These are phyloP conservation scores for Geotrichum europaeum DNA, from an alignment of 1,139 yeast species.

Conservation along the genomic window DNA sequence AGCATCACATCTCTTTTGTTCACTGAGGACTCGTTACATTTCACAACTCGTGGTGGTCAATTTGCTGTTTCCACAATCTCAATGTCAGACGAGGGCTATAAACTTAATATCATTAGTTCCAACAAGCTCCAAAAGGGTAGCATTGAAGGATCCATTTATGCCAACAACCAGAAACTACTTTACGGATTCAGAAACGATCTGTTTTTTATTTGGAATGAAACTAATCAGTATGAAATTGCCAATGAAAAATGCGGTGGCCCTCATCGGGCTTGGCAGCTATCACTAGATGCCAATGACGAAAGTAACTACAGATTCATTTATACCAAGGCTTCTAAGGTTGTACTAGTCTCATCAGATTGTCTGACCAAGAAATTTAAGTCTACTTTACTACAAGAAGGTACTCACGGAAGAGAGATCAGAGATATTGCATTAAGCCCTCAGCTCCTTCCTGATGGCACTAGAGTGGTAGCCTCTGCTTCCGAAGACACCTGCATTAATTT, in stretches of 20 bases:
- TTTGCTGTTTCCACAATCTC: slow-evolving; percentile 17
- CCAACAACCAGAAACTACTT: slow-evolving; percentile 47
- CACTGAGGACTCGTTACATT: slow-evolving; percentile 12
- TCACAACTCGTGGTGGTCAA: slow-evolving; percentile 32
- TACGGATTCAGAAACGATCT: slow-evolving; percentile 79
- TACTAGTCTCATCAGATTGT: slow-evolving; percentile 10
- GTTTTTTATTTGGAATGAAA: slow-evolving; percentile 80
- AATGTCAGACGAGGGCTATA: slow-evolving; percentile 16
- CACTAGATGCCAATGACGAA: slow-evolving; percentile 23
- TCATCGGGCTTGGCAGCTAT: slow-evolving; percentile 73
- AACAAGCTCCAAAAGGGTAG: slow-evolving; percentile 71
- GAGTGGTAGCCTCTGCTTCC: slow-evolving; percentile 61
- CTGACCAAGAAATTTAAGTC: slow-evolving; percentile 25
- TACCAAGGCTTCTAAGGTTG: slow-evolving; percentile 44
- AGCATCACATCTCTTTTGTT: slow-evolving; percentile 15
- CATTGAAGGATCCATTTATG: slow-evolving; percentile 60
- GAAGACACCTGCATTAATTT: slow-evolving; percentile 80
- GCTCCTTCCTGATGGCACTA: slow-evolving; percentile 19
- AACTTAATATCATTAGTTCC: slow-evolving; percentile 43
- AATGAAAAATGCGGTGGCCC: slow-evolving; percentile 87
- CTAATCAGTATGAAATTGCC: slow-evolving; percentile 62
- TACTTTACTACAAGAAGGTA: slow-evolving; percentile 47
- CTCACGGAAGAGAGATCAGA: slow-evolving; percentile 80
- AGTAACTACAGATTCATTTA: slow-evolving; percentile 41
- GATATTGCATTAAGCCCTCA: slow-evolving; percentile 31